phyloP scores from a whole-genome alignment of 176 grass and related monocot species.

The Carex cristatella region DNA sequence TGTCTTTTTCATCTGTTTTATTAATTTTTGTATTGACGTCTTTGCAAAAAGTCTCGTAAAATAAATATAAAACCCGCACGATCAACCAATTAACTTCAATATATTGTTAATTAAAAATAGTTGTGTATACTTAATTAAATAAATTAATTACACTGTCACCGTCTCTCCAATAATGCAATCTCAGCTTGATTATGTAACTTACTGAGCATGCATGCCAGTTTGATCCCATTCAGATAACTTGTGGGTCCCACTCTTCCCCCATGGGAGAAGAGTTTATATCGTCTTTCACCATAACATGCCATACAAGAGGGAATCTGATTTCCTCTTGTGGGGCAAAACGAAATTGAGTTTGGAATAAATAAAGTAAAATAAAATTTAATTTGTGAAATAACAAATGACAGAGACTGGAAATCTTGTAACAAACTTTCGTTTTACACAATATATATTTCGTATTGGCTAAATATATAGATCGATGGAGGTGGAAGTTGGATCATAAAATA shows the following conservation, averaged over 20 bases:
- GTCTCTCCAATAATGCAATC: not conserved
- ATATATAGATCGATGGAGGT: no score
- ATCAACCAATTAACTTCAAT: conserved; percentile 9
- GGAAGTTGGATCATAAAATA: no score
- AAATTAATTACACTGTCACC: not conserved
- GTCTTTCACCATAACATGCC: not conserved
- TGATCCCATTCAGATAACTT: conserved; percentile 3
- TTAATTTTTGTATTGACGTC: not conserved
- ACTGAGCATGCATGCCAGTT: not conserved
- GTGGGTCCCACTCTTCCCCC: not conserved
- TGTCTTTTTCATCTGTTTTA: not conserved
- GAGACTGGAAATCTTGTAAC: no score
- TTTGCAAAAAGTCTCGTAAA: not conserved
- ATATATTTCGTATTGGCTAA: no score
- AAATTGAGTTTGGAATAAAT: no score
- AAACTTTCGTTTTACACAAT: no score
- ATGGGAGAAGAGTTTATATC: not conserved
- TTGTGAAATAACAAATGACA: no score
- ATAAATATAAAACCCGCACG: not conserved
- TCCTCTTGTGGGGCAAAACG: no score
- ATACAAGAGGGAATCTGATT: not conserved
- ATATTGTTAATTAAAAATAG: not conserved
- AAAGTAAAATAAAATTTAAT: no score
- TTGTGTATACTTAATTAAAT: not conserved
- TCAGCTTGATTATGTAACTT: not conserved